A percentile compares a stretch with the other conserved stretches of the same genome.
These are phyloP conservation scores for Globisporangium canariense DNA, from an alignment of 352 stramenopile genomes.

Conservation along the genomic window DNA sequence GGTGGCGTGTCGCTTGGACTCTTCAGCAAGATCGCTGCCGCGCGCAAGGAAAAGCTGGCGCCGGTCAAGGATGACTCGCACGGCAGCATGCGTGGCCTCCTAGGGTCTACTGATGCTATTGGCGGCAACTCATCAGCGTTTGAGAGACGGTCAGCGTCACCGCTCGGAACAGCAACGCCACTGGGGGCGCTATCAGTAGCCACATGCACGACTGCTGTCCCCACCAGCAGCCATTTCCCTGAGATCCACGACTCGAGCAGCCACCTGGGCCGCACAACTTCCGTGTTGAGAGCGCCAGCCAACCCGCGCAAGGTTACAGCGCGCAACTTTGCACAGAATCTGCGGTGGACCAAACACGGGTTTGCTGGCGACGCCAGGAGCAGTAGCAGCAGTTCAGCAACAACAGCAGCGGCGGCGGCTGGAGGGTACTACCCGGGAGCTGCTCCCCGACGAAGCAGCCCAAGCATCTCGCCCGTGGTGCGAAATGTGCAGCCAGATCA, in stretches of 20 bases:
- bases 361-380: slow-evolving; percentile 23
- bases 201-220: not conserved
- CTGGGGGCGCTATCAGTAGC: not conserved
- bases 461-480: slow-evolving; percentile 12
- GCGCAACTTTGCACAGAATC: slow-evolving; percentile 37
- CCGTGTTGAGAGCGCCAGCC: slow-evolving; percentile 15
- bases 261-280: not conserved
- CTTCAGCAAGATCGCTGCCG: slow-evolving; percentile 74
- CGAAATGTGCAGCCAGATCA: slow-evolving; percentile 10
- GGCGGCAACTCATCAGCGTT: not conserved
- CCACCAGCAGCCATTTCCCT: slow-evolving; percentile 38
- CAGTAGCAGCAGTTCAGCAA: not conserved
- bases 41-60: slow-evolving; percentile 64
- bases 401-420: slow-evolving; percentile 1
- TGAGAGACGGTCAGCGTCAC: not conserved
- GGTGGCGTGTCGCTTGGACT: slow-evolving; percentile 57
- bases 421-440: not conserved
- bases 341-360: slow-evolving; percentile 45
- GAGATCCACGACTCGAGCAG: slow-evolving; percentile 37
- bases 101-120: not conserved
- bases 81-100: slow-evolving; percentile 6
- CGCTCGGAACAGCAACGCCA: not conserved
- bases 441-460: slow-evolving; percentile 6
- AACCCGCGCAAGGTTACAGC: slow-evolving; percentile 35
- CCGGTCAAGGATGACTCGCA: slow-evolving; percentile 10